phyloP scores from a whole-genome alignment of 2,329 filamentous ascomycete species.

The Ophiocordyceps camponoti-leonardi region DNA sequence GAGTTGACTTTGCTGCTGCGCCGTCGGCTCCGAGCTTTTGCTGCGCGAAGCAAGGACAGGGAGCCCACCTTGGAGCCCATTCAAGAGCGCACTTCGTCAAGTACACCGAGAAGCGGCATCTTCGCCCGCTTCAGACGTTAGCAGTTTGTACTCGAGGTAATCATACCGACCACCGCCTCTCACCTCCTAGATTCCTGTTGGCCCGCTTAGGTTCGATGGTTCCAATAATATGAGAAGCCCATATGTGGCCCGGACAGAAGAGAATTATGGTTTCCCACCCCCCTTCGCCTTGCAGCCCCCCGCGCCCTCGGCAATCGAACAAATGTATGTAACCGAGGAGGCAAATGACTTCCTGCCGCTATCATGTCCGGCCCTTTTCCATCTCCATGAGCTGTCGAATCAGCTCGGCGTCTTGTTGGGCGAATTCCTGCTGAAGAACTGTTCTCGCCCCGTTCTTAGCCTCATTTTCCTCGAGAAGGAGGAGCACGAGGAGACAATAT shows the following conservation, averaged over 20 bases:
- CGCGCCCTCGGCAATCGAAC: neutral
- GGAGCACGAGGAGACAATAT: conserved; percentile 38
- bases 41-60: conserved; percentile 11
- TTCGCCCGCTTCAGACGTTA: conserved; percentile 27
- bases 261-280: neutral
- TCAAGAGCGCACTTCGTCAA: conserved; percentile 9
- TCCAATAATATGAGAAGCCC: neutral
- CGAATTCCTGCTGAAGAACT: conserved; percentile 25
- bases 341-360: neutral
- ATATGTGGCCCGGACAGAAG: neutral
- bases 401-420: conserved; percentile 27
- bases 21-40: conserved; percentile 19
- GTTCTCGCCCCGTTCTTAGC: conserved; percentile 14
- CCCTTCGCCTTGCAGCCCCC: too few species aligned
- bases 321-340: neutral
- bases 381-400: conserved; percentile 31
- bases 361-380: conserved; percentile 18
- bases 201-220: neutral
- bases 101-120: conserved; percentile 20
- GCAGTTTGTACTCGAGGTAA: neutral
- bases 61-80: conserved; percentile 5
- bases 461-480: conserved; percentile 21
- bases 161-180: neutral
- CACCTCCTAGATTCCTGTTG: neutral
- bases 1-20: conserved; percentile 33